Evolutionary conservation across 2,329 filamentous ascomycete genomes (phyloP).

Genomic region (Colletotrichum sp.): DNA sequence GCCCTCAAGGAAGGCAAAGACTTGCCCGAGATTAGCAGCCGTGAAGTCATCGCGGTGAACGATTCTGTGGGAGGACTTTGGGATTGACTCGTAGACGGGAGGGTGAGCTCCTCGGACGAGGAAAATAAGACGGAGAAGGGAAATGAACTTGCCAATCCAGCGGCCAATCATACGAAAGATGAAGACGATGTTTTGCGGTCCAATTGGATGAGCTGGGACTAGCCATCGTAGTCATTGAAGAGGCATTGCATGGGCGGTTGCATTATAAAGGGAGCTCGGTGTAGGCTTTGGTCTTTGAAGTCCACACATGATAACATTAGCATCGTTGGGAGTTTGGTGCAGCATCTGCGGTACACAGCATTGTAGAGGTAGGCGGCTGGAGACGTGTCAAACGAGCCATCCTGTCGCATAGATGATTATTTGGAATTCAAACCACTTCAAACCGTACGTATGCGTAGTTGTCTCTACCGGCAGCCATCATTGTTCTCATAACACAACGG

Average conservation of each 20-base stretch:
- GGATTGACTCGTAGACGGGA: conserved; percentile 25
- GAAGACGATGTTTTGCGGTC: conserved; percentile 16
- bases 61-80: conserved; percentile 15
- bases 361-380: neutral
- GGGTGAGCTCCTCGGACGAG: conserved; percentile 26
- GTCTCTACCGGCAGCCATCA: neutral
- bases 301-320: neutral
- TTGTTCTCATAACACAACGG: neutral
- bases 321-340: neutral
- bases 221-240: neutral
- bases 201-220: conserved; percentile 22
- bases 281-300: neutral
- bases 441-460: neutral
- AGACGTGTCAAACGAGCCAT: neutral
- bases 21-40: conserved; percentile 1
- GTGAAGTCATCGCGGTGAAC: neutral
- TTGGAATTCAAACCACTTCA: neutral
- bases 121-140: conserved; percentile 9
- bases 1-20: neutral
- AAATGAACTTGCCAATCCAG: neutral
- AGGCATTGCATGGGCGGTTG: neutral
- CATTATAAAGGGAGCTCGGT: neutral
- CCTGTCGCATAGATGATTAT: neutral
- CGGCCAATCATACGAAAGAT: neutral
- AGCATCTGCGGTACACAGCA: neutral